Conservation (phyloP, 805 yeast genomes). For the Ogataea haglerorum region DNA sequence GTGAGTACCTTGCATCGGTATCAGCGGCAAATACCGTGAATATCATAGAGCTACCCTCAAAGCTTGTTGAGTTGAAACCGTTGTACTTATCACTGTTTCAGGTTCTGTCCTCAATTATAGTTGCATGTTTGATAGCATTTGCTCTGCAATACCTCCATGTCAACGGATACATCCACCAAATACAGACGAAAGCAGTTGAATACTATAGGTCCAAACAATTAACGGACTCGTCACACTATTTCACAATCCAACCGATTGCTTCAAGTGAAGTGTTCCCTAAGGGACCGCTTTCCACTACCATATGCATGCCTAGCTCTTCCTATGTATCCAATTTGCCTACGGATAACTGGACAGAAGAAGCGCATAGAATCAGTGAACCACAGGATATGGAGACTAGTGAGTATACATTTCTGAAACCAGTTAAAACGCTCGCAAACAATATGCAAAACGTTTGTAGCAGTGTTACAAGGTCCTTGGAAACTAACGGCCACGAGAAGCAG, state of each 20-base stretch:
- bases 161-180: constrained; percentile 27
- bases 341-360: neutral
- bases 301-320: constrained; percentile 17
- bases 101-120: constrained; percentile 23
- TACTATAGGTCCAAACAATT: constrained; percentile 25
- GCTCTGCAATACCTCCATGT: constrained; percentile 28
- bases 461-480: neutral
- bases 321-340: too few relatives aligned
- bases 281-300: constrained; percentile 21
- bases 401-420: neutral
- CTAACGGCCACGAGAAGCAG: neutral
- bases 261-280: constrained; percentile 19
- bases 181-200: constrained; percentile 20
- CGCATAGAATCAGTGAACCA: too few relatives aligned
- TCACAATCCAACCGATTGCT: constrained; percentile 32
- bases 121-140: constrained; percentile 25
- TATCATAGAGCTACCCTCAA: constrained; percentile 57
- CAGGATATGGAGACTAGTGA: neutral
- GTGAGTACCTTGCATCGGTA: constrained; percentile 62
- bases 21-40: constrained; percentile 75
- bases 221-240: constrained; percentile 33
- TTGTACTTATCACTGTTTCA: constrained; percentile 27
- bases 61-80: constrained; percentile 41
- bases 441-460: too few relatives aligned
- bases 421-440: neutral